Conservation (phyloP, 192 early-diverging fungal genomes). For the Phlyctochytrium planicorne region DNA sequence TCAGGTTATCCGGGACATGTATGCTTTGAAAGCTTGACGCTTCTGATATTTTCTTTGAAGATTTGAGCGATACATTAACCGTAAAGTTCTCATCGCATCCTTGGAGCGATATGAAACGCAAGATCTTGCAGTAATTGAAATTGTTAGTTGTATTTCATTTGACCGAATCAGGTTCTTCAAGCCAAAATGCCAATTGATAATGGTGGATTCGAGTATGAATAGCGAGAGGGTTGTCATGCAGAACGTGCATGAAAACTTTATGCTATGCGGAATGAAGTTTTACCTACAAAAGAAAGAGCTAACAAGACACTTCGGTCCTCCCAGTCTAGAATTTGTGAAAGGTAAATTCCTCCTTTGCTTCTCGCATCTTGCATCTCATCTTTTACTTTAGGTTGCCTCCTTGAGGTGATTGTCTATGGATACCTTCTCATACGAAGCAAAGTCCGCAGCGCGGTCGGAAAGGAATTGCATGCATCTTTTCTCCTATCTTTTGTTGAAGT, state of each 20-base stretch:
- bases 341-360: neutral
- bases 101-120: constrained; percentile 45
- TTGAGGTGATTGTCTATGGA: constrained; percentile 27
- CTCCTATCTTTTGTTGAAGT: no score
- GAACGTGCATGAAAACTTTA: constrained; percentile 78
- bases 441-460: no score
- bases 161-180: constrained; percentile 51
- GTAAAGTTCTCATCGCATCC: constrained; percentile 39
- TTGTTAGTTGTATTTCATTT: neutral
- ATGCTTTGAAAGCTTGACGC: neutral
- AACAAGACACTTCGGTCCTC: neutral
- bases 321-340: neutral
- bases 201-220: constrained; percentile 65
- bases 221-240: constrained; percentile 58
- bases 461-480: no score
- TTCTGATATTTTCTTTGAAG: constrained; percentile 18
- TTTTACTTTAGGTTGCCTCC: constrained; percentile 37
- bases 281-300: constrained; percentile 20
- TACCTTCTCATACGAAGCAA: constrained; percentile 28
- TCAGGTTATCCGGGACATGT: constrained; percentile 44
- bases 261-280: constrained; percentile 70
- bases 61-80: constrained; percentile 48
- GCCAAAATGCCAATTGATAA: constrained; percentile 61
- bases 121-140: constrained; percentile 46
- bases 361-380: neutral